Percentiles rank a stretch among this genome's conserved stretches.
phyloP scores from a whole-genome alignment of 257 asterid species.

The Solanum ossicruentum region DNA sequence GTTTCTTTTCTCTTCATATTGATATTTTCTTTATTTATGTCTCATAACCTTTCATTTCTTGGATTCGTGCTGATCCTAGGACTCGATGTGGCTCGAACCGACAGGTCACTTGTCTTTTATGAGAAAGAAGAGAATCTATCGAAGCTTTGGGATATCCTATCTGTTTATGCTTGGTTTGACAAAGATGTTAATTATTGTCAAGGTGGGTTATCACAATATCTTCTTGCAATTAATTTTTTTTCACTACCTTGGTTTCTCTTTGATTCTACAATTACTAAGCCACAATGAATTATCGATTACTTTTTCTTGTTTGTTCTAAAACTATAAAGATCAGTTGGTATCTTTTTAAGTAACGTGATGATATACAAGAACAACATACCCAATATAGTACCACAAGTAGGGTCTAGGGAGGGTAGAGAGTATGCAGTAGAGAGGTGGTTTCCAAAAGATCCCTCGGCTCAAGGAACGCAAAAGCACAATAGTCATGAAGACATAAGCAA shows the following conservation, averaged over 20 bases:
- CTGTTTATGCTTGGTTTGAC: conserved; percentile 89
- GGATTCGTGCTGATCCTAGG: conserved; percentile 28
- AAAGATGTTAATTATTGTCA: conserved; percentile 90
- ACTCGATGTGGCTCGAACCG: conserved; percentile 89
- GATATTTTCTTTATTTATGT: neutral
- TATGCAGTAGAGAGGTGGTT: neutral
- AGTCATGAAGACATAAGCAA: neutral
- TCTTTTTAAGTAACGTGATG: neutral
- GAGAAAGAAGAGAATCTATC: conserved; percentile 77
- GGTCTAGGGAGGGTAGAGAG: neutral
- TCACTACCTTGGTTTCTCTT: neutral
- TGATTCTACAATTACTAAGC: neutral
- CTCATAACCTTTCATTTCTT: neutral
- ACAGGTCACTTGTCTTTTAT: conserved; percentile 63
- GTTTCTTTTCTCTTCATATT: neutral
- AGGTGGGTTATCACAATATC: conserved; percentile 30
- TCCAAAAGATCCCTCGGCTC: neutral
- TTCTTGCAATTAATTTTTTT: neutral
- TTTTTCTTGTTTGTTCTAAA: neutral
- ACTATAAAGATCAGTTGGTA: neutral
- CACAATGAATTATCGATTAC: neutral
- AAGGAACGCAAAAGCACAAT: neutral
- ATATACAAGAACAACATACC: neutral
- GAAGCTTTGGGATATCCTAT: conserved; percentile 85
- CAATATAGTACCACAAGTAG: neutral